Evolutionary conservation across 176 grass and related monocot species (phyloP), one percentile per base, ranked within the genome.

Genomic region (Juncus inflexus): DNA sequence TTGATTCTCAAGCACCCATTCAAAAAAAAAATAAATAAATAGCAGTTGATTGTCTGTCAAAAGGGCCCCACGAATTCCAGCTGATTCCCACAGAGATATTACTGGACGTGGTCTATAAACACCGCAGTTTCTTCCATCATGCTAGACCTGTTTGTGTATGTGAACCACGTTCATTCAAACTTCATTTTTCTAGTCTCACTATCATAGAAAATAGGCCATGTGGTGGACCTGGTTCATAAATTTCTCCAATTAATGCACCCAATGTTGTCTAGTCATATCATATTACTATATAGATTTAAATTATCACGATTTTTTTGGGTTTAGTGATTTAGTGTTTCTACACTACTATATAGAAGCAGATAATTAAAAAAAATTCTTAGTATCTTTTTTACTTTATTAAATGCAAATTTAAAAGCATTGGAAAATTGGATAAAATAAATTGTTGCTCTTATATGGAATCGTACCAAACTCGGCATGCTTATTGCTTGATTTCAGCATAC

Each of bases 211-310:
- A 41, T 56, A 58, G 38, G 68, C 40, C 68, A 71, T 55, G 68
- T 60, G 68, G 68, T 71, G 68, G 68, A 71, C 68, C 68, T 58
- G 5, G 68, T 71, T 58, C 58, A 71, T 40, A 43, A 42, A 10
- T 71, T 37, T 28, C 53, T 71, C 54, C 68, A 45, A 59, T 52
- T 71, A 71, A 47, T 71, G 68, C 58, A 38, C 42, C 68, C 68
- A 71, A 58, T 42, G 41, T 71, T 13, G 38, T 57, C 52, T 12
- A 43, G 39, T 70, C 67, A 58, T 58, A 42, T 70, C 14, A 70
- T 55, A 14, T 12, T 4, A 13, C 55, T 10, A 52, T 7, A 28
- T 13, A 3, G 52, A 53, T 37, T 51, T 12, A 52, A 28, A 28
- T 28, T 28, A 28, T 28, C 19, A 28, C 19, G 19, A 28, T 1